phyloP scores from a whole-genome alignment of 139 green algal species.

The Chlamydomonas schloesseri region DNA sequence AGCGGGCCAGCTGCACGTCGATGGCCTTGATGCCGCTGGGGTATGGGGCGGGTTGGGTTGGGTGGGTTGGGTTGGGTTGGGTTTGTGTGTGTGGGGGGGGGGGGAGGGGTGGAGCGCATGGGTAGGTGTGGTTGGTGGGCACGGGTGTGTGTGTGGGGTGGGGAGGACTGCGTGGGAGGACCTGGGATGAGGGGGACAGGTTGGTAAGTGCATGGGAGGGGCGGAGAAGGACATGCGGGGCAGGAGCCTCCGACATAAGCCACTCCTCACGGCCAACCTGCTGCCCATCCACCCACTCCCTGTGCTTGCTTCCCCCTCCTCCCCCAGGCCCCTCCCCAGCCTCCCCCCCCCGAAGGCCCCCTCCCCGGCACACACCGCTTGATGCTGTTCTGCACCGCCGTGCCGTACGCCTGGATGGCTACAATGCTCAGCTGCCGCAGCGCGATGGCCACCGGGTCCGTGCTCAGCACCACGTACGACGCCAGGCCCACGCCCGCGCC shows the following conservation, averaged over 20 bases:
- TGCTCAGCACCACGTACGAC: neutral
- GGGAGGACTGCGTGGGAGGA: neutral
- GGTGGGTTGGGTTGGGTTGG: neutral
- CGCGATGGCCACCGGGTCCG: conserved; percentile 31
- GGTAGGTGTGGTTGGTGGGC: neutral
- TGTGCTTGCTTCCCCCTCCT: too few relatives aligned
- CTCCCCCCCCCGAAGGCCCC: too few relatives aligned
- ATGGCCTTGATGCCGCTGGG: neutral
- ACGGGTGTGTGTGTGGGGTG: neutral
- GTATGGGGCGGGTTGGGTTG: neutral
- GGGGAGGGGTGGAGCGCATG: neutral
- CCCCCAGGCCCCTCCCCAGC: neutral
- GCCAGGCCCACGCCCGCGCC: neutral
- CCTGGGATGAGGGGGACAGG: neutral
- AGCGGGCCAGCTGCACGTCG: conserved; percentile 10
- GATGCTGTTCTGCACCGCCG: conserved; percentile 16
- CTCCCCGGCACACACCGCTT: too few relatives aligned
- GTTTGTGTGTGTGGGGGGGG: neutral
- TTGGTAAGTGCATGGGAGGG: too few relatives aligned
- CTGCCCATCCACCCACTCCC: too few relatives aligned
- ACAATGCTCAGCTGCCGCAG: conserved; percentile 27
- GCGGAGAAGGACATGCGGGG: too few relatives aligned
- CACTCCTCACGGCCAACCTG: too few relatives aligned
- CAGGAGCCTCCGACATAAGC: too few relatives aligned
- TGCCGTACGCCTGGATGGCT: conserved; percentile 25